These are phyloP conservation scores for Isatis lusitanica DNA, from an alignment of 441 rosid species.

Conservation along the genomic window DNA sequence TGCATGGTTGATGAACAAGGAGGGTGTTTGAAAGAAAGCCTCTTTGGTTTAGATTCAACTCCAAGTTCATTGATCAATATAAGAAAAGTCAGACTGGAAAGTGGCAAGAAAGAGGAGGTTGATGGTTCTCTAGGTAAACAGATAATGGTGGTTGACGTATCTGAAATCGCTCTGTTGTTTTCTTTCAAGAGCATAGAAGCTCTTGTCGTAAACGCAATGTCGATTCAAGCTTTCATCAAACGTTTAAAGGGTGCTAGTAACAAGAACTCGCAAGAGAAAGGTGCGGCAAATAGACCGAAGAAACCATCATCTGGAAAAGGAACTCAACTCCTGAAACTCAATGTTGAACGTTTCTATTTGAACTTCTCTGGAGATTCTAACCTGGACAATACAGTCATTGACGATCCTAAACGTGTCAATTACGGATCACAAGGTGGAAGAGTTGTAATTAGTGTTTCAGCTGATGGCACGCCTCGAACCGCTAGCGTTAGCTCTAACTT, in stretches of 20 bases:
- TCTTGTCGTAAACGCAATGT: constrained; percentile 65
- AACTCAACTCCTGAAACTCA: constrained; percentile 69
- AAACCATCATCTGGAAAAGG: constrained; percentile 82
- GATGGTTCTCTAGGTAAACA: constrained; percentile 57
- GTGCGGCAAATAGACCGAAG: constrained; percentile 46
- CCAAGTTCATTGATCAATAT: constrained; percentile 76
- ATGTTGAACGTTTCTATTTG: constrained; percentile 78
- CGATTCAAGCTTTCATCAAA: constrained; percentile 69
- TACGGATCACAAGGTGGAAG: constrained; percentile 99
- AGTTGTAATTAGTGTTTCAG: constrained; percentile 61
- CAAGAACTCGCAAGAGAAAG: constrained; percentile 52
- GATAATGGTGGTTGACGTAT: constrained; percentile 70
- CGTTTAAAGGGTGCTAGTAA: constrained; percentile 48
- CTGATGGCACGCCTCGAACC: constrained; percentile 81
- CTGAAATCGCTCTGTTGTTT: constrained; percentile 68
- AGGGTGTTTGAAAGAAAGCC: constrained; percentile 76
- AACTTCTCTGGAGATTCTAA: constrained; percentile 70
- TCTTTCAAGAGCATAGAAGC: constrained; percentile 74
- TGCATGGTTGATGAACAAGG: constrained; percentile 85
- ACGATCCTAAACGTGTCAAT: constrained; percentile 96
- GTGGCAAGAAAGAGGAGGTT: constrained; percentile 82
- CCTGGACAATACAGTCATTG: constrained; percentile 70
- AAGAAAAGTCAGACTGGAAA: constrained; percentile 76
- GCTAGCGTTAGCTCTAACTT: constrained; percentile 64
- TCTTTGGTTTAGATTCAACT: constrained; percentile 75